Conservation (phyloP, 2,329 filamentous ascomycete species). For the Aspergillus sclerotialis region DNA sequence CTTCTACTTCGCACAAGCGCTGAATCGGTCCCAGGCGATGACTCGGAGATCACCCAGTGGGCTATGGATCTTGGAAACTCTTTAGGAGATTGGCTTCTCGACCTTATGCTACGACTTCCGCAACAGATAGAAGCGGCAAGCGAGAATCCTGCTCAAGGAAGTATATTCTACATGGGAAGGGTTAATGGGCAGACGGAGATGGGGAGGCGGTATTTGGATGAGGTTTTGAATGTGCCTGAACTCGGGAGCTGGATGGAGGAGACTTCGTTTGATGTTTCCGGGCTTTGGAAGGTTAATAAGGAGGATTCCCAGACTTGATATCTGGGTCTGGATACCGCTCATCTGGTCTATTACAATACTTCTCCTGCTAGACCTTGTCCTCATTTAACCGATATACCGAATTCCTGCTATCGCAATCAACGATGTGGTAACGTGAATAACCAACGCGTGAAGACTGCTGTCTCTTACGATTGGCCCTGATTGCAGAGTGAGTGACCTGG, state of each 20-base stretch:
- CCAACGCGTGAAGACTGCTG: too few relatives aligned
- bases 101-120: slow-evolving; percentile 28
- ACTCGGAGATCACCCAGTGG: slow-evolving; percentile 31
- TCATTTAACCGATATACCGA: too few relatives aligned
- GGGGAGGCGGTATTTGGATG: slow-evolving; percentile 15
- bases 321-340: too few relatives aligned
- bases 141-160: slow-evolving; percentile 7
- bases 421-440: too few relatives aligned
- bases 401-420: too few relatives aligned
- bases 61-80: slow-evolving; percentile 18
- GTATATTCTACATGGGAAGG: slow-evolving; percentile 21
- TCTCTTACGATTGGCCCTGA: too few relatives aligned
- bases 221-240: slow-evolving; percentile 17
- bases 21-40: slow-evolving; percentile 30
- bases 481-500: too few relatives aligned
- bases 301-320: too few relatives aligned
- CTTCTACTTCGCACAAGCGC: slow-evolving; percentile 31
- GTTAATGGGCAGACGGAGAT: slow-evolving; percentile 14
- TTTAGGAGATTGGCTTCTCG: slow-evolving; percentile 29
- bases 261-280: slow-evolving; percentile 7
- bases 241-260: slow-evolving; percentile 20
- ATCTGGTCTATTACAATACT: too few relatives aligned
- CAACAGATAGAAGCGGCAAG: slow-evolving; percentile 11
- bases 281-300: too few relatives aligned
- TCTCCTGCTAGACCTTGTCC: too few relatives aligned